phyloP scores from a whole-genome alignment of 305 asterid species.

The Solanum hybrid region DNA sequence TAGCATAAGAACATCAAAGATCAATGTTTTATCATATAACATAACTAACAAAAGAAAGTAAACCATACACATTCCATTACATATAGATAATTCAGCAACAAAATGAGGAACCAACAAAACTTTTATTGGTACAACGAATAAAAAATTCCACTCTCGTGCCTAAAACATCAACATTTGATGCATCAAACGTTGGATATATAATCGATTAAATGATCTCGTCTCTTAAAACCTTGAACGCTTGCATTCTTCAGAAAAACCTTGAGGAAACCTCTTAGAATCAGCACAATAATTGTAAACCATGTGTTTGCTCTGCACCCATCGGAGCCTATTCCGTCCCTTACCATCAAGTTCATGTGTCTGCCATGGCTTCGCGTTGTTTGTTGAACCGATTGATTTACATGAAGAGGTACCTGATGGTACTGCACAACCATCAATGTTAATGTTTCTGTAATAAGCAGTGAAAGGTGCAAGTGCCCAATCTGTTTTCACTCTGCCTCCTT shows the following conservation, averaged over 20 bases:
- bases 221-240: slow-evolving; percentile 26
- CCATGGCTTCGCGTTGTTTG: slow-evolving; percentile 13
- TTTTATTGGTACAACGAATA: no score
- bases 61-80: neutral
- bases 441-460: slow-evolving; percentile 23
- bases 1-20: neutral
- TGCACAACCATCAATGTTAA: slow-evolving; percentile 14
- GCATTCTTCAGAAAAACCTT: slow-evolving; percentile 39
- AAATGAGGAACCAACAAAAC: no score
- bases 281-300: slow-evolving; percentile 45
- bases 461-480: slow-evolving; percentile 32
- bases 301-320: slow-evolving; percentile 39
- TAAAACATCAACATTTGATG: no score
- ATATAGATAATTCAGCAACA: neutral
- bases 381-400: neutral
- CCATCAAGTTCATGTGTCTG: slow-evolving; percentile 28
- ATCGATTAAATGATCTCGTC: neutral
- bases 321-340: slow-evolving; percentile 29
- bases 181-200: no score
- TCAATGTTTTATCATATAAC: neutral
- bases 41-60: no score
- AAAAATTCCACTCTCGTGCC: neutral
- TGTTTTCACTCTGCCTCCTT: slow-evolving; percentile 31
- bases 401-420: neutral
- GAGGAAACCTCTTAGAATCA: slow-evolving; percentile 36